Evolutionary conservation across 108 stramenopile species (phyloP).

Genomic region (Skeletonema costatum): DNA sequence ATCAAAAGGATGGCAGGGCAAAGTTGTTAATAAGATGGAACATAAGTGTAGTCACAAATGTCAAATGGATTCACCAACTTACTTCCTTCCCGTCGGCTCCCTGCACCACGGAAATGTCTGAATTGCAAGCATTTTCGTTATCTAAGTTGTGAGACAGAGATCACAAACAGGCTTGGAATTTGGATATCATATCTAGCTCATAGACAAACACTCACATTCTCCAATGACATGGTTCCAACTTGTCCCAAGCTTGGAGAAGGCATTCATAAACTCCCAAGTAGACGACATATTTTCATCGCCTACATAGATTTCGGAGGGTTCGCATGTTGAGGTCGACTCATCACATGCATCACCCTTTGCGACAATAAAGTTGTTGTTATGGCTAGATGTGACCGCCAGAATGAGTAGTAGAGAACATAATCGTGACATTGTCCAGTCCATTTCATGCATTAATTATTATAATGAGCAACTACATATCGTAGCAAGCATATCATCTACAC

Average conservation of each 20-base stretch:
- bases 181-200: neutral
- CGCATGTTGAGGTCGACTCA: neutral
- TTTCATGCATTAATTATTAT: too few species aligned
- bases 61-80: too few species aligned
- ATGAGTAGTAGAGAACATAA: neutral
- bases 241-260: slow-evolving; percentile 40
- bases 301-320: neutral
- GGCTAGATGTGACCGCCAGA: neutral
- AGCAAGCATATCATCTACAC: too few species aligned
- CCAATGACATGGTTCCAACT: slow-evolving; percentile 49
- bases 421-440: neutral
- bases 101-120: slow-evolving; percentile 34
- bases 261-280: slow-evolving; percentile 46
- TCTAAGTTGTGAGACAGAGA: neutral
- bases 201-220: neutral
- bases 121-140: neutral
- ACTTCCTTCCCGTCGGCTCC: slow-evolving; percentile 48
- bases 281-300: slow-evolving; percentile 16
- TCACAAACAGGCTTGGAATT: neutral
- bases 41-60: too few species aligned
- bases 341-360: neutral
- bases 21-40: too few species aligned
- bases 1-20: too few species aligned
- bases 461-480: too few species aligned
- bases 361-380: neutral